Evolutionary conservation across 2,329 filamentous ascomycete species (phyloP).

Genomic region (Dendrostoma leiphaemia): DNA sequence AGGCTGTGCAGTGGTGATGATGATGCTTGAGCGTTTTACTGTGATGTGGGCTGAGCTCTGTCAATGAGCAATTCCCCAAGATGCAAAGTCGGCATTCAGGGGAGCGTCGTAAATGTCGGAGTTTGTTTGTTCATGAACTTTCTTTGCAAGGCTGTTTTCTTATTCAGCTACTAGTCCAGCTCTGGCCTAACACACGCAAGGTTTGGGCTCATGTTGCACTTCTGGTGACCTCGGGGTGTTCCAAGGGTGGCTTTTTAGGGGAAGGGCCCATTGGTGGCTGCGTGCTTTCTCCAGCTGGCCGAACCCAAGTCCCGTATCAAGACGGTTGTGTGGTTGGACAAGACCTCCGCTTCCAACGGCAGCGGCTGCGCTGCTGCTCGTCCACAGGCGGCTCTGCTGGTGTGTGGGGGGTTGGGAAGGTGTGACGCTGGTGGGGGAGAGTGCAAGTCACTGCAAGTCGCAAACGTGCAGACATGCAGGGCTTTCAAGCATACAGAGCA

Average conservation of each 20-base stretch:
- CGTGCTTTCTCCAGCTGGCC: too few species aligned
- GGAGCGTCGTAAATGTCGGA: neutral
- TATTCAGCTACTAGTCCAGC: neutral
- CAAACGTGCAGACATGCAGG: too few species aligned
- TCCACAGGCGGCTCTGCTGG: too few species aligned
- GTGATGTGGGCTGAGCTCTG: too few species aligned
- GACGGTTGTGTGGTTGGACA: too few species aligned
- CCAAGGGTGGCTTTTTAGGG: neutral
- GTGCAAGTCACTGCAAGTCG: neutral
- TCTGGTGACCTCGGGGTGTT: neutral
- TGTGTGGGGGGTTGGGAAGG: neutral
- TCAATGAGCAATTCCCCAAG: neutral
- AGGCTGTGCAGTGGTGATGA: neutral
- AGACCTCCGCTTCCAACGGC: too few species aligned
- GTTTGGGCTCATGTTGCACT: neutral
- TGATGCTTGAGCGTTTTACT: neutral
- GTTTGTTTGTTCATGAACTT: neutral
- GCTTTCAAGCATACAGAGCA: too few species aligned
- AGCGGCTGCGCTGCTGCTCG: too few species aligned
- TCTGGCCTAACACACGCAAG: neutral
- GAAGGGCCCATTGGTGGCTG: too few species aligned
- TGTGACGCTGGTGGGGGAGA: neutral
- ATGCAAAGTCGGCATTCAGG: slow-evolving; percentile 8
- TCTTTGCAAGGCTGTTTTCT: neutral
- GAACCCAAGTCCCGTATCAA: too few species aligned